Percentiles rank a stretch among this genome's conserved stretches.
Evolutionary conservation across 768 basidiomycete species (phyloP).

Genomic region (Mycena chlorophos): DNA sequence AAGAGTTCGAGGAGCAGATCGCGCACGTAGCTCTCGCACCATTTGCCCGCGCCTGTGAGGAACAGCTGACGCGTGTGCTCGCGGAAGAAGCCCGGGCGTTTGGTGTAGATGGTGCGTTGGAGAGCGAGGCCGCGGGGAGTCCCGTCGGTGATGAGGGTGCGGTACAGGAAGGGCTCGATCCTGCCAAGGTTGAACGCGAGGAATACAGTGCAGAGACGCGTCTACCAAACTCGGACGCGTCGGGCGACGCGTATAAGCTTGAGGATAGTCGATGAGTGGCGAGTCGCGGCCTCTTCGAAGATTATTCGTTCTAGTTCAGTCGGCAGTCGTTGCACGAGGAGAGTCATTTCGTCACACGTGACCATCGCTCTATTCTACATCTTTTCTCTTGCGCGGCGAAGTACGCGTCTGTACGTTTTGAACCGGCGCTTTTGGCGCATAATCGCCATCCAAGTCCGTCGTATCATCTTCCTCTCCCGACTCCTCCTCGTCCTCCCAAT

Average conservation of each 20-base stretch:
- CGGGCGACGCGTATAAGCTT: neutral
- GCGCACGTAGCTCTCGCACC: neutral
- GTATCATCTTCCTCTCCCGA: neutral
- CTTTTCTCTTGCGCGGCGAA: neutral
- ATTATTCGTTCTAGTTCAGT: neutral
- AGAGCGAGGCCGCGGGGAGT: neutral
- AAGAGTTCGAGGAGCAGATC: conserved; percentile 1
- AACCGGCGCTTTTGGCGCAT: neutral
- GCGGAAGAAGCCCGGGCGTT: conserved; percentile 10
- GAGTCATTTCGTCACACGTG: neutral
- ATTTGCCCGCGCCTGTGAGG: neutral
- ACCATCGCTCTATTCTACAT: neutral
- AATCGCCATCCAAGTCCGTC: neutral
- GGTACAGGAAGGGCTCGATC: conserved; percentile 16
- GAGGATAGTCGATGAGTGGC: neutral
- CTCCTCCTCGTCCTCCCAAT: too few relatives aligned
- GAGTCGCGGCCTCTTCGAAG: neutral
- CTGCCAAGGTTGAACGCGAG: neutral
- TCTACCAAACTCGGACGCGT: neutral
- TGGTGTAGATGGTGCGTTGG: conserved; percentile 1
- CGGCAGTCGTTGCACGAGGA: neutral
- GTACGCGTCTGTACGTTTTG: neutral
- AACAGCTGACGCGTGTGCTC: conserved; percentile 4
- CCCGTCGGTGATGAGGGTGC: neutral
- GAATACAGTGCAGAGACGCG: neutral